Conservation (phyloP, 331 rosid species). For the Phaseolus coccineus region DNA sequence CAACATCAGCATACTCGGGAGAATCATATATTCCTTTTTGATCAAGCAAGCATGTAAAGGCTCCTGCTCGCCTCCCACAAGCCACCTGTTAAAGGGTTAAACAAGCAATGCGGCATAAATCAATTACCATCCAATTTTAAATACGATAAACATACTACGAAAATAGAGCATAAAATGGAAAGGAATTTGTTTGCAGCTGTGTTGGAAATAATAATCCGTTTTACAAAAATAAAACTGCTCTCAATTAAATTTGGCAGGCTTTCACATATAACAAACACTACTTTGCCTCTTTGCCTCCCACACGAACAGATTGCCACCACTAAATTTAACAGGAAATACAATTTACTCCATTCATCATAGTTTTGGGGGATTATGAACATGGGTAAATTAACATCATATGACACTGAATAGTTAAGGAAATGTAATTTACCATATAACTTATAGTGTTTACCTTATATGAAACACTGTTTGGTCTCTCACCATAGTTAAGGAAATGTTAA, state of each 20-base stretch:
- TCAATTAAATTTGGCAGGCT: neutral
- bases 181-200: constrained; percentile 28
- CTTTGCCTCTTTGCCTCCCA: constrained; percentile 1
- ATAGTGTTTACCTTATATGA: neutral
- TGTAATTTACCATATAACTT: constrained; percentile 9
- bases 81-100: constrained; percentile 59
- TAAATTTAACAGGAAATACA: constrained; percentile 16
- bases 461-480: neutral
- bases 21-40: constrained; percentile 78
- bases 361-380: neutral
- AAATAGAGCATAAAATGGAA: constrained; percentile 30
- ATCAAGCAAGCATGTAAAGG: constrained; percentile 88
- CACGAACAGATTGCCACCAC: neutral
- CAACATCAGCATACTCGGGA: constrained; percentile 54
- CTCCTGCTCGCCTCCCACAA: constrained; percentile 89
- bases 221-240: neutral
- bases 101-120: constrained; percentile 17
- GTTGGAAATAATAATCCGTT: constrained; percentile 1
- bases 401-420: neutral
- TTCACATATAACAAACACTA: constrained; percentile 5
- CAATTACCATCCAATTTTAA: constrained; percentile 27
- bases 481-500: neutral
- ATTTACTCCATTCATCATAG: constrained; percentile 21
- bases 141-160: constrained; percentile 11
- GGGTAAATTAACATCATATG: neutral